Evolutionary conservation across 1,139 yeast genomes (phyloP).

Genomic region (Pichia inconspicua): DNA sequence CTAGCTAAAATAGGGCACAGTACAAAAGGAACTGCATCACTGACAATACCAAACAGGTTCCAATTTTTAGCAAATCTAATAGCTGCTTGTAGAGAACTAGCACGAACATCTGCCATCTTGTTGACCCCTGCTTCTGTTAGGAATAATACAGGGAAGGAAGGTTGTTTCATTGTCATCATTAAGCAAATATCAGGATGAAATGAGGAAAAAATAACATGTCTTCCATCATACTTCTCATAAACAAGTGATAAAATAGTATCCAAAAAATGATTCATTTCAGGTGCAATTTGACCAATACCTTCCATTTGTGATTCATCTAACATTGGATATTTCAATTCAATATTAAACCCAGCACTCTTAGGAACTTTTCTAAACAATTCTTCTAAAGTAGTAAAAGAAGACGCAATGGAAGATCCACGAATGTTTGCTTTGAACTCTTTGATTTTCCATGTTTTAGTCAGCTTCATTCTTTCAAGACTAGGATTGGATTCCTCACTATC

Average conservation of each 20-base stretch:
- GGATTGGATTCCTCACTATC: constrained; percentile 18
- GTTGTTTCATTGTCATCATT: constrained; percentile 82
- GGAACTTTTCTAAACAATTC: constrained; percentile 82
- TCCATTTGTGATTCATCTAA: constrained; percentile 86
- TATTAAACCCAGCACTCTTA: constrained; percentile 79
- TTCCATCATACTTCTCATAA: constrained; percentile 67
- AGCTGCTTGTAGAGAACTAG: constrained; percentile 83
- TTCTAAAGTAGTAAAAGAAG: constrained; percentile 81
- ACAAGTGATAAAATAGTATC: constrained; percentile 77
- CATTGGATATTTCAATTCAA: constrained; percentile 95
- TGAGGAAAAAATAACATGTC: constrained; percentile 86
- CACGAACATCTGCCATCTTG: constrained; percentile 81
- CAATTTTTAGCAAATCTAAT: constrained; percentile 86
- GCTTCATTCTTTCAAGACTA: constrained; percentile 63
- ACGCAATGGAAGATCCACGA: constrained; percentile 84
- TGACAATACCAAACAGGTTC: constrained; percentile 87
- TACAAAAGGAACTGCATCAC: constrained; percentile 79
- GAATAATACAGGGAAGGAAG: constrained; percentile 82
- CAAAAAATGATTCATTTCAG: constrained; percentile 80
- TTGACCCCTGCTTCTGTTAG: constrained; percentile 84
- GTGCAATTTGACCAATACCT: constrained; percentile 77
- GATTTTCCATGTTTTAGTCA: constrained; percentile 79
- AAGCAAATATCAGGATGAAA: constrained; percentile 93
- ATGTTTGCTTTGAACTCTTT: constrained; percentile 89
- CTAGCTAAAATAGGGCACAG: constrained; percentile 83